A percentile compares a stretch with the other conserved stretches of the same genome.
phyloP scores from a whole-genome alignment of 2,329 filamentous ascomycete genomes.

The Fragosphaeria purpurea region DNA sequence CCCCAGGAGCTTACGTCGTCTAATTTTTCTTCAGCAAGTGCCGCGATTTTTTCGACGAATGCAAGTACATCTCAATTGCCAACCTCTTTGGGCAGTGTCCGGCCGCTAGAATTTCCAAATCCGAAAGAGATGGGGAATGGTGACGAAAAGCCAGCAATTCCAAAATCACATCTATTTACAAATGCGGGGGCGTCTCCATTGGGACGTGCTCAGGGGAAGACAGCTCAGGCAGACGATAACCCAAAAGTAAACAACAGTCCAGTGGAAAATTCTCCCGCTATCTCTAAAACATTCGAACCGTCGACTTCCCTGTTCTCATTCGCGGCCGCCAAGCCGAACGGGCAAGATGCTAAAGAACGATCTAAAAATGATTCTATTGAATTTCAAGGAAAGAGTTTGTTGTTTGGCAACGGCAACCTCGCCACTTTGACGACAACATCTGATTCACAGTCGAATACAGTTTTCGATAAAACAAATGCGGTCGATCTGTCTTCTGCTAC shows the following conservation, averaged over 20 bases:
- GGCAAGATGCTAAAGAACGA: background rate
- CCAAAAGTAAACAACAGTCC: too few species aligned
- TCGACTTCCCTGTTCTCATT: conserved; percentile 8
- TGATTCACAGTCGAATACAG: too few species aligned
- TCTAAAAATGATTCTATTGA: background rate
- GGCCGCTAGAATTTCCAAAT: conserved; percentile 13
- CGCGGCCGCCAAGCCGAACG: conserved; percentile 7
- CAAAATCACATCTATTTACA: conserved; percentile 1
- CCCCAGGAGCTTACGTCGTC: background rate
- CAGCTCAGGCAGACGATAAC: too few species aligned
- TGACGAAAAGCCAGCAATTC: conserved; percentile 9
- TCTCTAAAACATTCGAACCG: too few species aligned
- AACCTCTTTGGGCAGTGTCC: conserved; percentile 30
- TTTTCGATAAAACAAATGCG: too few species aligned
- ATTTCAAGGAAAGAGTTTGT: background rate
- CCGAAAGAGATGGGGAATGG: conserved; percentile 4
- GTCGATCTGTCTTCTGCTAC: too few species aligned
- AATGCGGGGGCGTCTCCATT: too few species aligned
- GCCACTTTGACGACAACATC: too few species aligned
- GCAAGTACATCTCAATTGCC: conserved; percentile 15
- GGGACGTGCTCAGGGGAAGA: too few species aligned
- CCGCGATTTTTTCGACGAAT: background rate
- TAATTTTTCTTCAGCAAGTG: background rate
- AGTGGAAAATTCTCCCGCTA: too few species aligned
- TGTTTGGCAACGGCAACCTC: conserved; percentile 21